phyloP scores from a whole-genome alignment of 139 green algal genomes.

The Tetraselmis chui region DNA sequence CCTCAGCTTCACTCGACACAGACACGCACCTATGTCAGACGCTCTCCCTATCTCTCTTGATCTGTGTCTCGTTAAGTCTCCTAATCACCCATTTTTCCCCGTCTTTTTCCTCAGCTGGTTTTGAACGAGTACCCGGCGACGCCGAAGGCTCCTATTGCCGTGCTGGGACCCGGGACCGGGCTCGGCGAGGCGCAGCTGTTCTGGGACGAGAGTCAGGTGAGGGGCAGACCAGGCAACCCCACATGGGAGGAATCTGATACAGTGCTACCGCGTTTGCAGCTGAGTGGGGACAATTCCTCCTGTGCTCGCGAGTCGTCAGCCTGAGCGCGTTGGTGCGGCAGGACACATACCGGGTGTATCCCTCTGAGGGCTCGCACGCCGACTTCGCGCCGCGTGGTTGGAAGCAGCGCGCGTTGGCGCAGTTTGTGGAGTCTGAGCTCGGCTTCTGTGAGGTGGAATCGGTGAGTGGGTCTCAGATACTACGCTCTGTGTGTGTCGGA shows the following conservation, averaged over 20 bases:
- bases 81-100: neutral
- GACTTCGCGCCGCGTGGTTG: slow-evolving; percentile 77
- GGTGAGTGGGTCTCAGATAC: too few relatives aligned
- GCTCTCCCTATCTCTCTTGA: slow-evolving; percentile 8
- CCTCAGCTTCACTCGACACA: too few relatives aligned
- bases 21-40: too few relatives aligned
- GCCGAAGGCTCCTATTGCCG: slow-evolving; percentile 57
- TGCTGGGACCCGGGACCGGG: slow-evolving; percentile 88
- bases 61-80: neutral
- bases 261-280: too few relatives aligned
- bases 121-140: neutral
- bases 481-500: too few relatives aligned
- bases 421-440: slow-evolving; percentile 48
- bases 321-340: too few relatives aligned
- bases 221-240: neutral
- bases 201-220: slow-evolving; percentile 50
- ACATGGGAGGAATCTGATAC: too few relatives aligned
- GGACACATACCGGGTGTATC: neutral
- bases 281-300: too few relatives aligned
- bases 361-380: slow-evolving; percentile 74
- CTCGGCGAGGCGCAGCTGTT: slow-evolving; percentile 83
- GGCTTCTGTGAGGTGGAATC: slow-evolving; percentile 82
- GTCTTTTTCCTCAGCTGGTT: neutral
- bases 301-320: too few relatives aligned
- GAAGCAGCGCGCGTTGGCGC: slow-evolving; percentile 75